Conservation (phyloP, 768 basidiomycete species). For the Zangia roseola region DNA sequence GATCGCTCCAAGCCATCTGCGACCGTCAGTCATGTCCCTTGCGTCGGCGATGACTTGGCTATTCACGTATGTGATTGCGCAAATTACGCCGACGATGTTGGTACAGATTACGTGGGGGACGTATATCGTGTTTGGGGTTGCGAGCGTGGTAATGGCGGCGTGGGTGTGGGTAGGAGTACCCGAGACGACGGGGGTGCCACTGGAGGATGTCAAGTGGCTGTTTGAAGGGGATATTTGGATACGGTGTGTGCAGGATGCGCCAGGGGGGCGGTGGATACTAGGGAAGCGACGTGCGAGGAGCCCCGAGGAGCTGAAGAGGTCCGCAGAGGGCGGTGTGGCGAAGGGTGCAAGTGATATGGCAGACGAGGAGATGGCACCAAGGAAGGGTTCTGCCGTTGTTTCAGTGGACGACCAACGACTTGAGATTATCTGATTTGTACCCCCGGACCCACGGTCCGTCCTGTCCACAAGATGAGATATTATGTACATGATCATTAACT, state of each 20-base stretch:
- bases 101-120: conserved; percentile 28
- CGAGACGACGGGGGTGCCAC: conserved; percentile 39
- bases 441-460: no score
- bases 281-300: conserved; percentile 21
- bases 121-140: conserved; percentile 33
- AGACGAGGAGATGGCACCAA: background rate
- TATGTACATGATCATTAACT: no score
- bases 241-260: conserved; percentile 33
- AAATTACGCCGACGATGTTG: conserved; percentile 39
- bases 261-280: conserved; percentile 30
- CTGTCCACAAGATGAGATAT: no score
- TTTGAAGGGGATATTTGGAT: conserved; percentile 32
- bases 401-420: background rate
- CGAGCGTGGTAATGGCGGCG: conserved; percentile 28
- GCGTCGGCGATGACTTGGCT: conserved; percentile 35
- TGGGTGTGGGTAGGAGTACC: conserved; percentile 40
- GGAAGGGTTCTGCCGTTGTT: background rate
- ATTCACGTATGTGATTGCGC: conserved; percentile 38
- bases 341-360: background rate
- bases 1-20: conserved; percentile 37
- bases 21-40: conserved; percentile 31
- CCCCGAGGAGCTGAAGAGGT: conserved; percentile 26
- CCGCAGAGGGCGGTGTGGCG: background rate
- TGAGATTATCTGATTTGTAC: conserved; percentile 4
- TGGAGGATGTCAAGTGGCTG: conserved; percentile 38